Base-by-base conservation (phyloP, 169 alveolate genomes). In the Pseudocohnilembus persalinus region DNA sequence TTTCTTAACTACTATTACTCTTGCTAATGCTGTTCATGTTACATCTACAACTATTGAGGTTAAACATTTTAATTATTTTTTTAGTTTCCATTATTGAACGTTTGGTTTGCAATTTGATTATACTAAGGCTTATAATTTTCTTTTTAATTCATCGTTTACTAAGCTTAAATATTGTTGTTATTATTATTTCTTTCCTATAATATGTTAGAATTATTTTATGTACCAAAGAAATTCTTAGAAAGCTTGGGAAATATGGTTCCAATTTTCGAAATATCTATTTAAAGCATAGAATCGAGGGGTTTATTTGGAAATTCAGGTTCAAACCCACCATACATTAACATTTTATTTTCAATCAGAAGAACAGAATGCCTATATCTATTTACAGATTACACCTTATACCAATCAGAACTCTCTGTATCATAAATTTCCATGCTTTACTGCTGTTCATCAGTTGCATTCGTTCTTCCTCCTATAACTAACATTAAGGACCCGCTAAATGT, bases 321-420 rank as follows among this genome's bases (percentile, higher is more conserved):
- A 90, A 98, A 98, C 0, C 99, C 99, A 25, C 99, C 99, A 89
- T 97, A 98, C 26, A 97, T 92, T 84, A 95, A 98, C 35, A 98
- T 88, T 11, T 93, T 94, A 26, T 95, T 87, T 65, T 97, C 98
- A 65, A 91, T 90, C 26, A 94, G 83, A 98, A 99, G 96, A 32
- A 98, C 93, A 16, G 98, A 92, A 88, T 98, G 99, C 79, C 99
- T 94, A 90, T 97, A 97, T 91, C 99, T 96, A 75, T 97, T 92
- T 35, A 98, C 95, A 29, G 98, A 87, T 16, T 98, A 97, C 64
- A 97, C 90, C 34, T 96, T 96, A 73, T 96, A 94, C 99, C 99
- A 98, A 81, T 98, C 99, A 31, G 98, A 92, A 27, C 98, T 96
- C 89, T 98, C 99, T 63, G 99, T 98, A 82, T 98, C 99, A 89